phyloP scores from a whole-genome alignment of 805 yeast genomes.

The Candida pseudoglaebosa region DNA sequence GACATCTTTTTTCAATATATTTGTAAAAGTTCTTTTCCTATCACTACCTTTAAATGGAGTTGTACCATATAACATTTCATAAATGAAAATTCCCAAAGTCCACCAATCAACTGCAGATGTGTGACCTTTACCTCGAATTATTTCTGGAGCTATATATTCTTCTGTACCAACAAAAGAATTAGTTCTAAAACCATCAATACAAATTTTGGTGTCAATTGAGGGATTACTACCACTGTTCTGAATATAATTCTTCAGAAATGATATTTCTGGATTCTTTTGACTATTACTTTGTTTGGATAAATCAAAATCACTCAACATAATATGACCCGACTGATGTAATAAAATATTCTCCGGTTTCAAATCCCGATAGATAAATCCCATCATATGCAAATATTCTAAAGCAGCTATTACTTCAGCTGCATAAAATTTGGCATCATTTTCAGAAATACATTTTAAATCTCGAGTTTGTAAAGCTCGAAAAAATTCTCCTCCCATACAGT shows the following conservation, averaged over 20 bases:
- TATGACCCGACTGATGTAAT: slow-evolving; percentile 95
- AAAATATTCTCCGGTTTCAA: slow-evolving; percentile 94
- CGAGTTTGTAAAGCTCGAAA: slow-evolving; percentile 94
- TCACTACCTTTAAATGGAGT: slow-evolving; percentile 95
- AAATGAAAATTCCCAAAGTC: slow-evolving; percentile 91
- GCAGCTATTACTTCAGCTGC: slow-evolving; percentile 98
- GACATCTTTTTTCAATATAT: slow-evolving; percentile 80
- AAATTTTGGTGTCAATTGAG: slow-evolving; percentile 86
- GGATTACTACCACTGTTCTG: slow-evolving; percentile 38
- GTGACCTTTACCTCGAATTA: slow-evolving; percentile 94
- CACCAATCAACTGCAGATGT: slow-evolving; percentile 99
- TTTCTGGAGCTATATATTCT: slow-evolving; percentile 98
- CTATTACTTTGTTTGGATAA: slow-evolving; percentile 82
- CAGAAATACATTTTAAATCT: slow-evolving; percentile 77
- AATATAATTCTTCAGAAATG: slow-evolving; percentile 25
- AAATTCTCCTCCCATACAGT: slow-evolving; percentile 99
- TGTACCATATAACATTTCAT: slow-evolving; percentile 92
- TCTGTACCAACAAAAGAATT: slow-evolving; percentile 99
- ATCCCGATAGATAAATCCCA: slow-evolving; percentile 97
- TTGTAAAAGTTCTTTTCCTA: slow-evolving; percentile 85
- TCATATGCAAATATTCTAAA: slow-evolving; percentile 86
- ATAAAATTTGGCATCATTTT: slow-evolving; percentile 86
- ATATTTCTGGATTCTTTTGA: slow-evolving; percentile 71
- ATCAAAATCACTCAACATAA: slow-evolving; percentile 96
- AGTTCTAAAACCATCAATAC: slow-evolving; percentile 93